Percentiles rank a stretch among this genome's conserved stretches.
Conservation (phyloP, 2,329 filamentous ascomycete genomes). For the Aspergillus nomiae region DNA sequence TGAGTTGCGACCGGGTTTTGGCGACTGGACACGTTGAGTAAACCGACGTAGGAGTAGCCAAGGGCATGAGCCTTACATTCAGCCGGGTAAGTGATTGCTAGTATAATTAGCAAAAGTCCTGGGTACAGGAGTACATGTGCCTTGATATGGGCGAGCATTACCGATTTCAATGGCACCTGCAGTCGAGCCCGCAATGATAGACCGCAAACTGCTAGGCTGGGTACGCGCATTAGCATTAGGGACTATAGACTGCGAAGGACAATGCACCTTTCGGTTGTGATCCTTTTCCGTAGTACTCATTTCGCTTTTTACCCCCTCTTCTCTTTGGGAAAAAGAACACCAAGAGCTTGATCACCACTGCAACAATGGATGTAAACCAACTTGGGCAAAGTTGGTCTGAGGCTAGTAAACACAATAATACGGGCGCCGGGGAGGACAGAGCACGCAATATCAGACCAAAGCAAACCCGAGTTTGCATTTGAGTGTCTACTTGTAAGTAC, state of each 20-base stretch:
- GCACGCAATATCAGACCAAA: neutral
- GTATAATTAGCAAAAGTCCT: constrained; percentile 24
- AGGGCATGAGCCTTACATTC: constrained; percentile 65
- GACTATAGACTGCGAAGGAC: neutral
- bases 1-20: constrained; percentile 93
- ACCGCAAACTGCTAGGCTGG: constrained; percentile 78
- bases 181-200: constrained; percentile 87
- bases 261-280: constrained; percentile 39
- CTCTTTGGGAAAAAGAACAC: neutral
- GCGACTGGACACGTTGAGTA: constrained; percentile 61
- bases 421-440: neutral
- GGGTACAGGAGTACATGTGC: neutral
- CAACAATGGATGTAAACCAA: neutral
- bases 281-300: constrained; percentile 41
- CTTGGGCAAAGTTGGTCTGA: neutral
- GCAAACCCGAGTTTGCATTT: neutral
- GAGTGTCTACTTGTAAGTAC: neutral
- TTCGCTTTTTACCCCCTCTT: constrained; percentile 26
- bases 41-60: constrained; percentile 1
- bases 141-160: constrained; percentile 39
- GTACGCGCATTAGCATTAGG: constrained; percentile 24
- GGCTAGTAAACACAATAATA: neutral
- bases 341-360: neutral
- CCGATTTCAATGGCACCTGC: constrained; percentile 94
- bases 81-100: constrained; percentile 88